Percentiles rank a stretch among this genome's conserved stretches.
Conservation (phyloP, 148 eudicot genomes). For the Cornus controversa region DNA sequence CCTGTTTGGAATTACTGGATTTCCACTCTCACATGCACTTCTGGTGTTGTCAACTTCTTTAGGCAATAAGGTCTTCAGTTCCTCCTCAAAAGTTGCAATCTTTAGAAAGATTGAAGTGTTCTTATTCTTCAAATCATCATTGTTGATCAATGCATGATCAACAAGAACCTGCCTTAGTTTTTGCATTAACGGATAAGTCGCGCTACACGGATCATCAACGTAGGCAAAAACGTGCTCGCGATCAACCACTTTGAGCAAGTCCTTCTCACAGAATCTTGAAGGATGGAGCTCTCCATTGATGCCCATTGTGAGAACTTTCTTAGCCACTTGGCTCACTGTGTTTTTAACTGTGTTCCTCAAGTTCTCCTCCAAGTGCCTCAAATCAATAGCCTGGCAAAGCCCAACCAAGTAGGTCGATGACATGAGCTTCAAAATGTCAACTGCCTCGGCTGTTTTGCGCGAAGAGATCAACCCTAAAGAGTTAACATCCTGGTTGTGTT, state of each 20-base stretch:
- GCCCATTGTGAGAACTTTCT: slow-evolving; percentile 23
- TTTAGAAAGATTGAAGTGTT: slow-evolving; percentile 19
- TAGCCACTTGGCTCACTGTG: slow-evolving; percentile 25
- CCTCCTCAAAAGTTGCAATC: slow-evolving; percentile 31
- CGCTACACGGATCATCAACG: slow-evolving; percentile 28
- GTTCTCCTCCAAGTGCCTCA: slow-evolving; percentile 35
- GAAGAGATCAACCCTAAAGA: slow-evolving; percentile 30
- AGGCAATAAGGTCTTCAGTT: slow-evolving; percentile 21
- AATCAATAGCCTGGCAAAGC: slow-evolving; percentile 26
- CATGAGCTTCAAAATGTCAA: slow-evolving; percentile 30
- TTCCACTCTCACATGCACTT: slow-evolving; percentile 12
- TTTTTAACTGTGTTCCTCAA: slow-evolving; percentile 23
- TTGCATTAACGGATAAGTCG: slow-evolving; percentile 24
- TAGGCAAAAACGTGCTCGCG: slow-evolving; percentile 20
- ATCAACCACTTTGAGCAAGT: slow-evolving; percentile 25
- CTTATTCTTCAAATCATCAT: slow-evolving; percentile 1
- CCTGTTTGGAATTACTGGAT: slow-evolving; percentile 16
- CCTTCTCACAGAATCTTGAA: slow-evolving; percentile 31
- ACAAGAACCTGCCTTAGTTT: slow-evolving; percentile 29
- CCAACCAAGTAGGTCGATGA: slow-evolving; percentile 26
- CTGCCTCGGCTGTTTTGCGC: slow-evolving; percentile 27
- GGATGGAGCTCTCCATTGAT: slow-evolving; percentile 24
- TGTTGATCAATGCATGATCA: slow-evolving; percentile 23
- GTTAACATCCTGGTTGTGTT: slow-evolving; percentile 34
- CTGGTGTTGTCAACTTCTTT: slow-evolving; percentile 25